Base-by-base conservation (phyloP, 306 rosid species). In the Dalbergia oliveri region DNA sequence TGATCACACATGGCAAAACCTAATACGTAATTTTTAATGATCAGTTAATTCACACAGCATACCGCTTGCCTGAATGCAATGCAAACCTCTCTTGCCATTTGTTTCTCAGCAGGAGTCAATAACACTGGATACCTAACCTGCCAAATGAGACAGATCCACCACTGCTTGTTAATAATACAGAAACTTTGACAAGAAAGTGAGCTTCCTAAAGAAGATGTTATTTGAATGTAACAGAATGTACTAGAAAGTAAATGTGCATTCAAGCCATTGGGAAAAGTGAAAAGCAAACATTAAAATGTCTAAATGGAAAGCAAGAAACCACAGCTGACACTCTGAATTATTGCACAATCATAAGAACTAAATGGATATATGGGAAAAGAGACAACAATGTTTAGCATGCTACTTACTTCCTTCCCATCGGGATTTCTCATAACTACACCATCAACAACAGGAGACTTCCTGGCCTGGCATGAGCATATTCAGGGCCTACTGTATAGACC, bases 381-480 rank as follows among this genome's bases (percentile, higher is more conserved):
- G n/a, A 63, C 69, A 31, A 75, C 0, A 63, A 59, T 82, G 71
- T 79, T 66, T 60, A 13, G 60, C 70, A 68, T 49, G 76, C 66
- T 76, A 81, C 93, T 87, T 78, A 94, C 97, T 87, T 94, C 99
- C 83, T 94, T 94, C 81, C 99, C 99, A 86, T 94, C 99, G 49
- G 90, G 97, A 86, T 93, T 94, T 88, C 99, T 93, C 97, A 93
- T 92, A 61, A 94, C 99, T 82, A 94, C 99, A 73, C 99, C 99
- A 87, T 94, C 99, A 63, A 94, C 99, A 80, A 94, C 99, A 14
- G 99, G 99, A 84, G 99, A 94, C 87, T 94, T 94, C 82, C 99
- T 90, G 71, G 99, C 99, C 90, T 94, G 37, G 99, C 99, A 90
- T 94, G 99, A 26, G 99, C 99, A 87, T 94, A 94, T 86, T 94